phyloP scores from a whole-genome alignment of 257 asterid species.

The Ehretia macrophylla region DNA sequence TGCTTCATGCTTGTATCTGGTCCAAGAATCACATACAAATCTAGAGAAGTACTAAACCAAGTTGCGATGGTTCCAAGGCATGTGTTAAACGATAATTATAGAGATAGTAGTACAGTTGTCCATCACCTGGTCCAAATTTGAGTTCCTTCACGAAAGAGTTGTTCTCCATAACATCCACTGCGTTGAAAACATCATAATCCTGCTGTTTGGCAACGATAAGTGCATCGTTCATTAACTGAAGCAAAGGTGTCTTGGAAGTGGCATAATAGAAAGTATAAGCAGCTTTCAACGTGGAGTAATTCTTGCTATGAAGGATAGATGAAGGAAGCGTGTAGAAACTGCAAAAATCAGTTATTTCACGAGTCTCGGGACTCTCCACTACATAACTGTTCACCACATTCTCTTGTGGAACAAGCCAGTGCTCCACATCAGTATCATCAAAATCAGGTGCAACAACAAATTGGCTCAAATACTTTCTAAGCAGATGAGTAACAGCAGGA shows the following conservation, averaged over 20 bases:
- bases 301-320: slow-evolving; percentile 71
- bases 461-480: slow-evolving; percentile 60
- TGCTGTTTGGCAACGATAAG: slow-evolving; percentile 75
- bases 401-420: slow-evolving; percentile 79
- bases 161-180: slow-evolving; percentile 86
- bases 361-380: slow-evolving; percentile 60
- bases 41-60: slow-evolving; percentile 84
- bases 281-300: slow-evolving; percentile 62
- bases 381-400: slow-evolving; percentile 70
- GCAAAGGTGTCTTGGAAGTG: slow-evolving; percentile 61
- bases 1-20: too few species aligned
- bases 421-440: slow-evolving; percentile 73
- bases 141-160: slow-evolving; percentile 80
- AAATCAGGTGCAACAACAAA: slow-evolving; percentile 74
- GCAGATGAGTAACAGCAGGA: slow-evolving; percentile 73
- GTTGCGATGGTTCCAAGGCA: slow-evolving; percentile 64
- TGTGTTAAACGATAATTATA: slow-evolving; percentile 73
- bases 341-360: slow-evolving; percentile 39
- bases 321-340: slow-evolving; percentile 88
- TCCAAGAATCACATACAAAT: too few species aligned
- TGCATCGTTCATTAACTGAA: slow-evolving; percentile 83
- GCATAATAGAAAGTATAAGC: slow-evolving; percentile 76
- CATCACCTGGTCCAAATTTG: slow-evolving; percentile 86
- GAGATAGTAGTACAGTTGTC: slow-evolving; percentile 81
- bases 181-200: slow-evolving; percentile 75